Evolutionary conservation across 306 rosid species (phyloP), one percentile per base, ranked within the genome.

Genomic region (Prunus salicina): DNA sequence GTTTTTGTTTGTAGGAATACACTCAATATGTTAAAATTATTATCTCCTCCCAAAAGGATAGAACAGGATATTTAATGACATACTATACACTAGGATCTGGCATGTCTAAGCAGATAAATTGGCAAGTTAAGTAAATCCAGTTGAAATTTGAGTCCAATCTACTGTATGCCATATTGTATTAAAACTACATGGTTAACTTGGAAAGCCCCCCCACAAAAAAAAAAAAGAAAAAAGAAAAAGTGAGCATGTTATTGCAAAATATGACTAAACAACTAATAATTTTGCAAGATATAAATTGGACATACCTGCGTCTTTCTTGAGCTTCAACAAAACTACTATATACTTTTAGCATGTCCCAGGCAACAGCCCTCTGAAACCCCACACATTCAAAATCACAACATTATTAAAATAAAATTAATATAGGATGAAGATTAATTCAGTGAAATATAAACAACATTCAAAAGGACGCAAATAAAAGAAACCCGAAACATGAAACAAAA

Each of bases 341-440:
- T 75, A 95, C 82, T 83, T 73, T 92, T 73, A 87, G 89, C 99
- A 95, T 95, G 90, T 95, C 97, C 99, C 97, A 92, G 57, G 99
- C 93, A 85, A 86, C 90, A 77, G 96, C 92, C 74, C 86, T 90
- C 99, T 95, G 89, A 76, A 72, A 75, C 69, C 63, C 67, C 76
- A 67, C 71, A 77, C 12, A 76, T 62, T 22, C 62, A 80, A 56
- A 24, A 56, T 24, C 41, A 41, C 19, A 46, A 63, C 15, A 66
- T 56, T 24, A 76, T 3, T 14, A 12, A 41, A 80, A 45, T 30
- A 2, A 45, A 14, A 13, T 47, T 25, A 11, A 61, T n/a, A 8
- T 64, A 27, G 22, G 51, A 72, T 32, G 34, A 82, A 55, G 69
- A 71, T 43, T 49, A 64, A 74, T 77, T 72, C 66, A 70, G 45